Base-by-base conservation (phyloP, 2,329 filamentous ascomycete species). In the Phyllachora maydis region DNA sequence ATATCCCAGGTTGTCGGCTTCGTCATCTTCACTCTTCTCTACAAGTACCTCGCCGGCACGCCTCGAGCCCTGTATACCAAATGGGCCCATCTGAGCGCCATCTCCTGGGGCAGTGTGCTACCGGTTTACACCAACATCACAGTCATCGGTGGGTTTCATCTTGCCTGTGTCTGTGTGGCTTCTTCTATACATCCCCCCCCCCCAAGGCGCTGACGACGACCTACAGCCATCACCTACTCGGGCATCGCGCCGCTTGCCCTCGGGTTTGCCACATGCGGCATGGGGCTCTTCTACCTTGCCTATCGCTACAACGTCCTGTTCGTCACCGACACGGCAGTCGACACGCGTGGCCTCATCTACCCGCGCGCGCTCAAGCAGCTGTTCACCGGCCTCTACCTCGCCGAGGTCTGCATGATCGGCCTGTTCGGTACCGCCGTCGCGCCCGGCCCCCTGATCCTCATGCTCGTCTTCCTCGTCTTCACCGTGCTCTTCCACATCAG, bases 241-340 rank as follows among this genome's bases (percentile, higher is more conserved):
- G 73, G 71, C 32, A 90, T 93, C 36, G 78, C 82, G 3, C 85
- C 83, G 1, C 52, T 93, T 8, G 71, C 92, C 25, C 59, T 92
- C 23, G 65, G 71, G 4, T 93, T 92, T 38, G 78, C 79, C 2
- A 69, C 73, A 1, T 57, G 78, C 18, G 82, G 79, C 14, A 63
- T 93, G 28, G 66, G 59, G 12, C 54, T 88, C 19, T 83, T 92
- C 47, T 90, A 91, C 43, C 54, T 85, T 24, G 77, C 82, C 22
- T 92, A 81, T 57, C 67, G 77, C 11, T 92, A 95, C 58, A 90
- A 92, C 41, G 50, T 95, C 26, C 60, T 93, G 23, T 93, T 79
- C 45, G 81, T 92, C 17, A 74, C 71, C 23, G 77, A 90, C 41
- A 68, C 76, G 6, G 52, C 66, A 28, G 71, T 91, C 38, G 82